Evolutionary conservation across 495 filamentous ascomycete species (phyloP).

Genomic region (Penicillium canescens): DNA sequence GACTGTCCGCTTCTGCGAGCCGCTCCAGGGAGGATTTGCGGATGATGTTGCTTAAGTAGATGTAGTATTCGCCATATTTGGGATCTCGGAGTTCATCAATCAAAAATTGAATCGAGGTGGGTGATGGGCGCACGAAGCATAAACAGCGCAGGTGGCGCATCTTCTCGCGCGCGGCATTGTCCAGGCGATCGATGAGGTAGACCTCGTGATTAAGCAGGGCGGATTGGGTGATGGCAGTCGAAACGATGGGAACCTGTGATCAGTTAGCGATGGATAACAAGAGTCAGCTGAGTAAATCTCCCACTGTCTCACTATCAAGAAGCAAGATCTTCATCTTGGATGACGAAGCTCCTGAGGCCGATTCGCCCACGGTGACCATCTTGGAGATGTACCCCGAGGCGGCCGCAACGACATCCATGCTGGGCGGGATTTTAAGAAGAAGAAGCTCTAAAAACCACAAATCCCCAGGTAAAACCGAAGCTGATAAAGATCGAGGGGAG

Average conservation of each 20-base stretch:
- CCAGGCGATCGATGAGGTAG: slow-evolving; percentile 93
- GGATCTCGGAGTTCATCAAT: slow-evolving; percentile 96
- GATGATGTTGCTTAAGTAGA: slow-evolving; percentile 96
- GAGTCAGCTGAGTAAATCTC: slow-evolving; percentile 33
- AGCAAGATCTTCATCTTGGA: slow-evolving; percentile 99
- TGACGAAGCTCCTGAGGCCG: slow-evolving; percentile 61
- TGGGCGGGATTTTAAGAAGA: slow-evolving; percentile 7
- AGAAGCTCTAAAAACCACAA: background rate
- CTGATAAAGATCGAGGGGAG: slow-evolving; percentile 7
- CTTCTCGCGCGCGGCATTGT: slow-evolving; percentile 89
- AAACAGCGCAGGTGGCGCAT: slow-evolving; percentile 96
- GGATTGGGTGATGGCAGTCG: slow-evolving; percentile 93
- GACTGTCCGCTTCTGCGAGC: slow-evolving; percentile 94
- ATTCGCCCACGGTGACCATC: slow-evolving; percentile 90
- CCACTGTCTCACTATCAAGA: slow-evolving; percentile 88
- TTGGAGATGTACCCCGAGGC: slow-evolving; percentile 95
- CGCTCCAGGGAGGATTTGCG: slow-evolving; percentile 96
- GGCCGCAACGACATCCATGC: slow-evolving; percentile 91
- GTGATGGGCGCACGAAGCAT: slow-evolving; percentile 87
- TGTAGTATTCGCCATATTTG: slow-evolving; percentile 95
- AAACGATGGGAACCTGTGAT: slow-evolving; percentile 76
- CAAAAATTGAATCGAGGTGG: slow-evolving; percentile 86
- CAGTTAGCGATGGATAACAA: slow-evolving; percentile 17
- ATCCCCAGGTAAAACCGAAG: background rate
- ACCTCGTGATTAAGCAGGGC: slow-evolving; percentile 95